phyloP scores from a whole-genome alignment of 768 basidiomycete species.

The Boletales sp. region DNA sequence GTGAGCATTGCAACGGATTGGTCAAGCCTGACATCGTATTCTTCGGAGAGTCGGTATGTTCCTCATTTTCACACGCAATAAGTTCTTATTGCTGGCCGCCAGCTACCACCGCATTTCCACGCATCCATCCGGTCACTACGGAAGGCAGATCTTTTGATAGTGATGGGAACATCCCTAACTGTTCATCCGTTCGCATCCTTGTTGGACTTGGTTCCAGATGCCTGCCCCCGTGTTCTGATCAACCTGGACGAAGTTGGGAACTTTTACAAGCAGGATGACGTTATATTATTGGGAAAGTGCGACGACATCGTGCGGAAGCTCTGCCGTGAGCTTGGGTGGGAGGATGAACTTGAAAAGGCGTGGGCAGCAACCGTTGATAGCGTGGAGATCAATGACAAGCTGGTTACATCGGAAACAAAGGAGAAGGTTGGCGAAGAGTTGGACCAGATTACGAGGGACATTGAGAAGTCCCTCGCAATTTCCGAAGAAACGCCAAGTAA shows the following conservation, averaged over 20 bases:
- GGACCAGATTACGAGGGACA: conserved; percentile 22
- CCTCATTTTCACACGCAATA: not conserved
- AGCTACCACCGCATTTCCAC: conserved; percentile 77
- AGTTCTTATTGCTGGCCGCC: conserved; percentile 1
- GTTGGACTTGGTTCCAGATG: conserved; percentile 46
- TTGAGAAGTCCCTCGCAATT: conserved; percentile 20
- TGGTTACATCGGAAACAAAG: conserved; percentile 3
- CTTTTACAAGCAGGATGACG: conserved; percentile 55
- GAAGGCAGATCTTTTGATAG: conserved; percentile 81
- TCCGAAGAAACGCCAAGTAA: conserved; percentile 4
- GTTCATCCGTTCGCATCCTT: conserved; percentile 88
- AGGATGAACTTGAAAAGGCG: conserved; percentile 49
- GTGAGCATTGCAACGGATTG: conserved; percentile 63
- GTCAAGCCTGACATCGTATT: conserved; percentile 96
- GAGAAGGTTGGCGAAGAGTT: conserved; percentile 19
- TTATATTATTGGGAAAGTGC: conserved; percentile 65
- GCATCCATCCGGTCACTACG: conserved; percentile 47
- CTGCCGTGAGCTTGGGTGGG: conserved; percentile 72
- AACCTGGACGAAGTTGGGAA: conserved; percentile 82
- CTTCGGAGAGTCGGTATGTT: conserved; percentile 74
- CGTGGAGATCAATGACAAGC: conserved; percentile 15
- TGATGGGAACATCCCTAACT: conserved; percentile 87
- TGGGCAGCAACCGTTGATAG: conserved; percentile 52
- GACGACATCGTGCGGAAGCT: conserved; percentile 64
- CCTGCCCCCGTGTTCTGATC: conserved; percentile 81